Percentiles rank a stretch among this genome's conserved stretches.
Conservation (phyloP, 192 early-diverging fungal species). For the Pilobolus umbonatus region DNA sequence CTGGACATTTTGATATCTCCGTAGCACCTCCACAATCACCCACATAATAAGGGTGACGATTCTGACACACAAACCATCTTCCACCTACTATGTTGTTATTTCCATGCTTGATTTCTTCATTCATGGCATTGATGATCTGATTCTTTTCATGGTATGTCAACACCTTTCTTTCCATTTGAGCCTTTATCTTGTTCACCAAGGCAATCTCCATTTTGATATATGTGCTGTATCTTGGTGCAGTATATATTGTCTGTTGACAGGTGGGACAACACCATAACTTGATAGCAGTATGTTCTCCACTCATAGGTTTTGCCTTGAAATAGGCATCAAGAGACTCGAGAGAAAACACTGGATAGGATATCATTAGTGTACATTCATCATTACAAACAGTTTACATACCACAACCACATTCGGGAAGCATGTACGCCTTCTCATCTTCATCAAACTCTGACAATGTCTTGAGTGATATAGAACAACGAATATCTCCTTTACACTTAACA, state of each 20-base stretch:
- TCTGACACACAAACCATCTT: constrained; percentile 39
- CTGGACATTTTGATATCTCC: constrained; percentile 27
- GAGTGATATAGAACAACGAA: constrained; percentile 21
- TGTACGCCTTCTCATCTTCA: constrained; percentile 18
- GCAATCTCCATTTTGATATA: constrained; percentile 29
- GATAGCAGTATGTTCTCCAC: constrained; percentile 26
- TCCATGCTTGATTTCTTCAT: constrained; percentile 16
- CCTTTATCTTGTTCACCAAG: constrained; percentile 33
- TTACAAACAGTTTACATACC: constrained; percentile 17
- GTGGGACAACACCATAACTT: constrained; percentile 38
- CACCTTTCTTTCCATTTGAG: constrained; percentile 21
- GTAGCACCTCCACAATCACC: constrained; percentile 41
- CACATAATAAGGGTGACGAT: constrained; percentile 38
- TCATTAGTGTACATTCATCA: neutral
- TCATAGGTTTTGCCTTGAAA: constrained; percentile 19
- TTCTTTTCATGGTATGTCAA: constrained; percentile 21
- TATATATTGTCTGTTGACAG: constrained; percentile 23
- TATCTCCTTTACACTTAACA: constrained; percentile 2
- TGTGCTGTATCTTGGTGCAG: constrained; percentile 26
- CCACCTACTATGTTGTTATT: constrained; percentile 28
- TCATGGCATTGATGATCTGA: constrained; percentile 35
- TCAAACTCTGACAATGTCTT: constrained; percentile 14
- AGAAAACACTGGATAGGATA: constrained; percentile 17
- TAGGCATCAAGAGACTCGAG: constrained; percentile 28
- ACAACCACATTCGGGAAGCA: constrained; percentile 36